Evolutionary conservation across 1,284 basidiomycete genomes (phyloP).

Genomic region (Singerocomus rubriflavus): DNA sequence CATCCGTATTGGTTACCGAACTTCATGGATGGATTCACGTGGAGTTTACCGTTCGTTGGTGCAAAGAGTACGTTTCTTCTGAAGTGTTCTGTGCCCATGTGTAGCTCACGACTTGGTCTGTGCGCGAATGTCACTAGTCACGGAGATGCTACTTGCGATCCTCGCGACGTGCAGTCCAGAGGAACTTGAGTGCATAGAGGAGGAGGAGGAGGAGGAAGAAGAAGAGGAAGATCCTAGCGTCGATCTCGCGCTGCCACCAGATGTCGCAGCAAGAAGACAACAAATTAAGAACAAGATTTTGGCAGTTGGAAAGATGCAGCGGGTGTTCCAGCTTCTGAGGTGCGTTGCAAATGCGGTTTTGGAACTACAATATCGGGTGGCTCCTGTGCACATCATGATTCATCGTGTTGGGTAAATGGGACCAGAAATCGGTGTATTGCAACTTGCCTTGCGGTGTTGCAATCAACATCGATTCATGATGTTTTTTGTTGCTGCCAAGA

Average conservation of each 20-base stretch:
- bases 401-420: background rate
- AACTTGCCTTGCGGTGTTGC: too few species aligned
- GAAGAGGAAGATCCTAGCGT: slow-evolving; percentile 28
- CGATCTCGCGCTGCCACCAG: slow-evolving; percentile 38
- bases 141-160: slow-evolving; percentile 96
- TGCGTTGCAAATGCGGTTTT: slow-evolving; percentile 35
- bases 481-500: background rate
- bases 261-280: slow-evolving; percentile 52
- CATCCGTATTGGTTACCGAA: slow-evolving; percentile 96
- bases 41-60: slow-evolving; percentile 98
- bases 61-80: slow-evolving; percentile 78
- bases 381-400: background rate
- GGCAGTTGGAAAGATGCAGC: slow-evolving; percentile 89
- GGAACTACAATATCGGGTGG: background rate
- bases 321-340: slow-evolving; percentile 87
- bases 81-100: background rate
- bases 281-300: slow-evolving; percentile 96
- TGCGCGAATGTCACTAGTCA: slow-evolving; percentile 50
- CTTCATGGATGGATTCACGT: slow-evolving; percentile 99
- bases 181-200: slow-evolving; percentile 76
- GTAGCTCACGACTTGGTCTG: background rate
- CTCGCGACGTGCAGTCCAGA: slow-evolving; percentile 93
- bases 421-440: background rate
- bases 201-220: slow-evolving; percentile 39
- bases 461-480: background rate